A percentile compares a stretch with the other conserved stretches of the same genome.
Evolutionary conservation across 2,329 filamentous ascomycete species (phyloP).

Genomic region (Pseudophaeomoniella oleicola): DNA sequence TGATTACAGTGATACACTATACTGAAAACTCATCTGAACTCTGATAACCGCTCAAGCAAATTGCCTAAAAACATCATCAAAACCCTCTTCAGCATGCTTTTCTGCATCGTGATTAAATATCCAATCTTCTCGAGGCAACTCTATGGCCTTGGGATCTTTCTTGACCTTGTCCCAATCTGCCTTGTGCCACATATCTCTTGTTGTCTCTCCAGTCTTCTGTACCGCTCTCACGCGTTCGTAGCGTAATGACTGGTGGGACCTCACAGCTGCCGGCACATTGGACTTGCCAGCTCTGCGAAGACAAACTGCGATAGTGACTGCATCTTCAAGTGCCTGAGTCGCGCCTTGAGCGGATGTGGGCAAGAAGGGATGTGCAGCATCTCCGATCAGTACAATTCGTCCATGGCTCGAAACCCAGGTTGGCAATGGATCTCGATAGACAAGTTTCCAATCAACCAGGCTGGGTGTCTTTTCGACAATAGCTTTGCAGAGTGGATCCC

Average conservation of each 20-base stretch:
- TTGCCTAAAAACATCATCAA: too few relatives aligned
- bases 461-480: constrained; percentile 26
- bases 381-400: constrained; percentile 18
- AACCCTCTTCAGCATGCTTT: constrained; percentile 28
- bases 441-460: constrained; percentile 18
- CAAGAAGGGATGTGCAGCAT: constrained; percentile 24
- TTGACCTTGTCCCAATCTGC: constrained; percentile 32
- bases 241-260: constrained; percentile 9
- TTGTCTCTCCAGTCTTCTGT: constrained; percentile 32
- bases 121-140: constrained; percentile 33
- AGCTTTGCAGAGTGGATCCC: constrained; percentile 34
- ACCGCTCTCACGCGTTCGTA: constrained; percentile 33
- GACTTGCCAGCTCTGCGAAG: constrained; percentile 7
- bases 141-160: constrained; percentile 28
- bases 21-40: too few relatives aligned
- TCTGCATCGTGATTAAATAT: constrained; percentile 35
- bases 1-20: too few relatives aligned
- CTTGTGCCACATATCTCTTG: constrained; percentile 37
- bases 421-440: constrained; percentile 14
- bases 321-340: constrained; percentile 27
- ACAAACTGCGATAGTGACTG: constrained; percentile 18
- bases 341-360: constrained; percentile 30
- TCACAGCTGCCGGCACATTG: constrained; percentile 7
- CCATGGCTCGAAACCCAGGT: constrained; percentile 13
- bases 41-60: too few relatives aligned